These are phyloP conservation scores for Lecanicillium sp. DNA, from an alignment of 2,329 filamentous ascomycete genomes.

Conservation along the genomic window DNA sequence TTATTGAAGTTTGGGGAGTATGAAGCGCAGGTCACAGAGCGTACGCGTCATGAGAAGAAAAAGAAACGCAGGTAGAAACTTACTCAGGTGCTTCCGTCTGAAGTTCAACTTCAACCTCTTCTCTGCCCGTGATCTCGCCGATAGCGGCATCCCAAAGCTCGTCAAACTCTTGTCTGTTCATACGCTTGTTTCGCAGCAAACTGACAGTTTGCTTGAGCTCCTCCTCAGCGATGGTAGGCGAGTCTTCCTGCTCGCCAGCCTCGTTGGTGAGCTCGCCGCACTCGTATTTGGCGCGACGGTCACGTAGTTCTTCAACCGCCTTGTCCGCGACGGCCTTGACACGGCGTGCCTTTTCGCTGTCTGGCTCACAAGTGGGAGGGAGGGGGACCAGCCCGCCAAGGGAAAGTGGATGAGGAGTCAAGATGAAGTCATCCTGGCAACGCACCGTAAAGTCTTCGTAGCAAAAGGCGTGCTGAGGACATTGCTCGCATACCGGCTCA, in stretches of 20 bases:
- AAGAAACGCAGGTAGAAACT: slow-evolving; percentile 31
- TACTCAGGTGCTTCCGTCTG: slow-evolving; percentile 33
- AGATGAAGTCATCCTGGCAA: slow-evolving; percentile 82
- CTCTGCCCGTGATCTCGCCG: slow-evolving; percentile 58
- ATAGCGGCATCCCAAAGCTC: slow-evolving; percentile 74
- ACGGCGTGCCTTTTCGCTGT: slow-evolving; percentile 82
- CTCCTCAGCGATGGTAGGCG: slow-evolving; percentile 55
- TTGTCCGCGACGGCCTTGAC: slow-evolving; percentile 83
- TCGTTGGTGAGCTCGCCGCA: slow-evolving; percentile 67
- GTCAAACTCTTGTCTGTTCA: slow-evolving; percentile 85
- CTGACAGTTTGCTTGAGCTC: slow-evolving; percentile 72
- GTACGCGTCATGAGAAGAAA: no score
- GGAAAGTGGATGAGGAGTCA: slow-evolving; percentile 76
- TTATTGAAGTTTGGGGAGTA: slow-evolving; percentile 12
- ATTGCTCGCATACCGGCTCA: slow-evolving; percentile 79
- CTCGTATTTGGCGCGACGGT: slow-evolving; percentile 82
- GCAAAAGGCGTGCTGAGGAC: slow-evolving; percentile 85
- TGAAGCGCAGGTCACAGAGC: slow-evolving; percentile 11
- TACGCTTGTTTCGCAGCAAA: slow-evolving; percentile 70
- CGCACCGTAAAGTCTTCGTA: slow-evolving; percentile 67
- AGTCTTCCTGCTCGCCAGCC: slow-evolving; percentile 49
- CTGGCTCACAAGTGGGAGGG: slow-evolving; percentile 86
- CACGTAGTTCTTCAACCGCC: slow-evolving; percentile 77
- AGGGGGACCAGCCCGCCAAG: slow-evolving; percentile 75
- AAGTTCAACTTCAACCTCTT: slow-evolving; percentile 46